These are phyloP conservation scores for Xylariaceae sp. DNA, from an alignment of 2,329 filamentous ascomycete genomes.

Conservation along the genomic window DNA sequence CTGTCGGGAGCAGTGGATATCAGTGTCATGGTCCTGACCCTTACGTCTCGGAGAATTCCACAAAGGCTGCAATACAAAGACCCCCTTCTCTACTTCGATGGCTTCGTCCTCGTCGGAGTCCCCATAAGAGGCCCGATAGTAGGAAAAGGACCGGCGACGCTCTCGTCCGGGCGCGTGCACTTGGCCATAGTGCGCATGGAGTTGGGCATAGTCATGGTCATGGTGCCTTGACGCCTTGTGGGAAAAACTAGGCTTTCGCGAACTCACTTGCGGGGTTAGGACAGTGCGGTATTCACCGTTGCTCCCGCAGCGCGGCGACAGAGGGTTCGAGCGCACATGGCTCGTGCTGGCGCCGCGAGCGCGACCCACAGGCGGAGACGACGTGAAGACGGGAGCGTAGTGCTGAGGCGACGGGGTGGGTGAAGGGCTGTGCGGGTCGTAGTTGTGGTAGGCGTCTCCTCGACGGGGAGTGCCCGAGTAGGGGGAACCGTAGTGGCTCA, in stretches of 20 bases:
- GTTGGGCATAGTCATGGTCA: constrained; percentile 28
- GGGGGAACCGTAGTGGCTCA: constrained; percentile 39
- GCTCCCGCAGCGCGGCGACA: constrained; percentile 58
- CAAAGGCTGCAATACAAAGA: constrained; percentile 48
- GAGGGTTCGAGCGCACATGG: constrained; percentile 40
- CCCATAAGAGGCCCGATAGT: constrained; percentile 56
- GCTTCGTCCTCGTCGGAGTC: constrained; percentile 61
- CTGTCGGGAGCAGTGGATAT: constrained; percentile 54
- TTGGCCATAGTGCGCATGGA: constrained; percentile 30
- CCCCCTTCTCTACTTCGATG: constrained; percentile 47
- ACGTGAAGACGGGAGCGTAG: constrained; percentile 34
- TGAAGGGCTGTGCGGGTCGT: constrained; percentile 49
- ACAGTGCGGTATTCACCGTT: constrained; percentile 57
- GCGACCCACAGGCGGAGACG: constrained; percentile 46
- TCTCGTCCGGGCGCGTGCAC: constrained; percentile 40
- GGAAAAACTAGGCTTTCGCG: constrained; percentile 36
- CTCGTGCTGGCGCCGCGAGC: constrained; percentile 41
- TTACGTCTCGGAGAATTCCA: constrained; percentile 37
- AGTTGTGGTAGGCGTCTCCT: constrained; percentile 46
- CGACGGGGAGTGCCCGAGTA: constrained; percentile 42
- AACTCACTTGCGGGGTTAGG: constrained; percentile 55
- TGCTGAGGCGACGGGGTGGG: constrained; percentile 53
- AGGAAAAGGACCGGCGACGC: constrained; percentile 53
- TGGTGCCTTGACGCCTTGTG: constrained; percentile 36
- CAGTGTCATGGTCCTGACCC: constrained; percentile 49